Evolutionary conservation across 441 rosid species (phyloP).

Genomic region (Hypseocharis bilobata): DNA sequence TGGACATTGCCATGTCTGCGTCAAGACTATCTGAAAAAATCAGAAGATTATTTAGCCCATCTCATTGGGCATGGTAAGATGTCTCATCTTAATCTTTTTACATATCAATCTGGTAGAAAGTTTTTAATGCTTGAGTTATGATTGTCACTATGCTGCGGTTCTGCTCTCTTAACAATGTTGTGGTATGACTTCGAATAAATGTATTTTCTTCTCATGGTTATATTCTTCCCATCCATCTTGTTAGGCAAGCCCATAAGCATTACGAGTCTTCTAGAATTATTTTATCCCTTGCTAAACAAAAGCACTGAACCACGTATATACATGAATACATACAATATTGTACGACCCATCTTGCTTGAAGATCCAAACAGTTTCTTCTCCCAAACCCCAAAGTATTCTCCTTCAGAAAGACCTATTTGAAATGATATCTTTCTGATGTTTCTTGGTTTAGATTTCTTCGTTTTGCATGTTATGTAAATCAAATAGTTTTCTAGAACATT

Average conservation of each 20-base stretch:
- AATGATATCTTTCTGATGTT: not conserved
- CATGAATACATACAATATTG: not conserved
- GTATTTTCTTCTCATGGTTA: not conserved
- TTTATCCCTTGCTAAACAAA: not conserved
- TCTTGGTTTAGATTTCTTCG: not conserved
- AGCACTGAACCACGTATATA: not conserved
- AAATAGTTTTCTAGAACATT: not conserved
- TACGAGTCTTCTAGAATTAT: not conserved
- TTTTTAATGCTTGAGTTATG: not conserved
- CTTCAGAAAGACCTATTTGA: not conserved
- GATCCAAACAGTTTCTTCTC: not conserved
- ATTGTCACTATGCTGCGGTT: not conserved
- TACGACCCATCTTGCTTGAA: not conserved
- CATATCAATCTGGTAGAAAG: not conserved
- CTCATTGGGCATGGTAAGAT: conserved; percentile 80
- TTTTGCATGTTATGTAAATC: not conserved
- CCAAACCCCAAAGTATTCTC: not conserved
- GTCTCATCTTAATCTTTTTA: conserved; percentile 8
- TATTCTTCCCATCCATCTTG: not conserved
- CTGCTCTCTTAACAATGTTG: not conserved
- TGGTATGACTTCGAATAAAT: not conserved
- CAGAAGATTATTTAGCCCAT: conserved; percentile 92
- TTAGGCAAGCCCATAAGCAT: not conserved
- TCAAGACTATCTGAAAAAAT: conserved; percentile 72
- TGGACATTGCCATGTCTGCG: conserved; percentile 92